Conservation (phyloP, 305 asterid species). For the Rubia peregrina region DNA sequence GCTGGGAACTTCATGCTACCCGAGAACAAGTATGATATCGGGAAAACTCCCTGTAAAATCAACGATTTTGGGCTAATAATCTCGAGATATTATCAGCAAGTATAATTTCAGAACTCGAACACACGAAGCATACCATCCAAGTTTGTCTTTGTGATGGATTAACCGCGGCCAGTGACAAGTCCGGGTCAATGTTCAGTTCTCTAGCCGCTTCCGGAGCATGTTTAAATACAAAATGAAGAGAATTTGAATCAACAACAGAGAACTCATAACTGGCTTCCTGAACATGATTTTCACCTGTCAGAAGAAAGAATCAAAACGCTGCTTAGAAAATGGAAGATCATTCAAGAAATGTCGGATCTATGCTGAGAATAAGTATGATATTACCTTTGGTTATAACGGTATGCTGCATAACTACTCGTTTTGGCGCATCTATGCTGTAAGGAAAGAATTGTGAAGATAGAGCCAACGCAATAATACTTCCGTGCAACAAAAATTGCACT, state of each 20-base stretch:
- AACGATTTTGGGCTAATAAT: constrained; percentile 7
- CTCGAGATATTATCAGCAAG: not conserved
- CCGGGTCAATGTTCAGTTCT: constrained; percentile 47
- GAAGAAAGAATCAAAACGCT: constrained; percentile 13
- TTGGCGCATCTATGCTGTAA: constrained; percentile 91
- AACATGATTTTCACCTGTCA: constrained; percentile 58
- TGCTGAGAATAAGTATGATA: not conserved
- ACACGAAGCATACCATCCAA: constrained; percentile 59
- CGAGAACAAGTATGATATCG: constrained; percentile 62
- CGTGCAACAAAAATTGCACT: constrained; percentile 59
- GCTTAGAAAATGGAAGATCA: constrained; percentile 16
- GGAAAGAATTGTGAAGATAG: constrained; percentile 88
- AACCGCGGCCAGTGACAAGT: constrained; percentile 44
- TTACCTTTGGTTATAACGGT: constrained; percentile 66
- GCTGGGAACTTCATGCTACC: constrained; percentile 74
- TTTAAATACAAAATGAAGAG: constrained; percentile 76
- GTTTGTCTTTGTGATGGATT: constrained; percentile 44
- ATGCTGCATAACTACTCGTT: constrained; percentile 86
- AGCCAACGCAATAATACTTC: constrained; percentile 67
- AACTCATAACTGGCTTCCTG: constrained; percentile 67
- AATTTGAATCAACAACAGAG: constrained; percentile 86
- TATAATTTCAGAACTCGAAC: not conserved
- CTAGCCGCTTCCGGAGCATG: constrained; percentile 74
- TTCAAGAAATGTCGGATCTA: too few relatives aligned
- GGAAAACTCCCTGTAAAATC: constrained; percentile 72